phyloP scores from a whole-genome alignment of 345 rosid genomes.

The Populus pruinosa region DNA sequence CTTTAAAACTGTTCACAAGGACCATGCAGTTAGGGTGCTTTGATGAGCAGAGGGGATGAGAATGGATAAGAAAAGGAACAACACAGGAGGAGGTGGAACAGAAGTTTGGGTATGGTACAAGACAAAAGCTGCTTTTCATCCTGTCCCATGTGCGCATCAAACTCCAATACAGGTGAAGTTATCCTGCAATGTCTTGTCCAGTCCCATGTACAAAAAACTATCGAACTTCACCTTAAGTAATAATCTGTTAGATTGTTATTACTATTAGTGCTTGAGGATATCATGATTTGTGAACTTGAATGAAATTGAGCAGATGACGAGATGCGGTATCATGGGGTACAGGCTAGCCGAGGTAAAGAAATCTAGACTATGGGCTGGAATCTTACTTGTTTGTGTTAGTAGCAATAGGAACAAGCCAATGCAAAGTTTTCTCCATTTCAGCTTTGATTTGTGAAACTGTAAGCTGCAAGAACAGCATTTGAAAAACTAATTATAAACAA shows the following conservation, averaged over 20 bases:
- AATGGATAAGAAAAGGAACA: not conserved
- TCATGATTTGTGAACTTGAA: not conserved
- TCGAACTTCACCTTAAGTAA: not conserved
- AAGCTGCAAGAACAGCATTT: conserved; percentile 47
- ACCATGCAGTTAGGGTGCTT: not conserved
- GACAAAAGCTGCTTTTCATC: not conserved
- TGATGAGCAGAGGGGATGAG: not conserved
- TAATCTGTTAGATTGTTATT: not conserved
- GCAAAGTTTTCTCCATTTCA: conserved; percentile 92
- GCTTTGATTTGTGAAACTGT: conserved; percentile 77
- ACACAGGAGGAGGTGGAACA: not conserved
- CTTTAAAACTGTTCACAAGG: not conserved
- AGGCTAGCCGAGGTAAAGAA: not conserved
- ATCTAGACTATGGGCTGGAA: not conserved
- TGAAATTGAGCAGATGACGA: not conserved
- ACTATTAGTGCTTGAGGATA: not conserved
- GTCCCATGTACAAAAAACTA: not conserved
- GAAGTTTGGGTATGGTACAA: not conserved
- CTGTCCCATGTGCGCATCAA: not conserved
- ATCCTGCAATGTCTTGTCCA: not conserved
- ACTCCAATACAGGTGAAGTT: not conserved
- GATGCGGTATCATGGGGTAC: not conserved
- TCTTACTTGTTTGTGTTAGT: conserved; percentile 87
- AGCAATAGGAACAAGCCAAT: conserved; percentile 95
- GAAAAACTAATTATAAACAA: conserved; percentile 3